Conservation (phyloP, 495 filamentous ascomycete genomes). For the Penicillium turbatum region DNA sequence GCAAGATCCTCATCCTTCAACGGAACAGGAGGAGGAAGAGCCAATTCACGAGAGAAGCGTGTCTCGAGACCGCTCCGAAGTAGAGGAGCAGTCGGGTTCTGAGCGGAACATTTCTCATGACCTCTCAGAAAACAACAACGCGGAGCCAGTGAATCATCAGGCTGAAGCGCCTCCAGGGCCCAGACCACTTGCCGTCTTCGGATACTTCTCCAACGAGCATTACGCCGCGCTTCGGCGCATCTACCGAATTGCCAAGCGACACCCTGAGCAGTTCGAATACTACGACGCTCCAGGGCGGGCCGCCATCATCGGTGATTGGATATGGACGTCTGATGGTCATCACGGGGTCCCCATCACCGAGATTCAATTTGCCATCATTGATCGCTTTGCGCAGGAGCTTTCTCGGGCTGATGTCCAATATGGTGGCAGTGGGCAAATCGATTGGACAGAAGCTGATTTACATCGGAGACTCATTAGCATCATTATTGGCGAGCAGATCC, state of each 20-base stretch:
- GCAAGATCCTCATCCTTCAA: neutral
- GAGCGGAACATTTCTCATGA: constrained; percentile 9
- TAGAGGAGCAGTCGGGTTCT: neutral
- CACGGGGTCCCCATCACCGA: constrained; percentile 45
- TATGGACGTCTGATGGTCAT: constrained; percentile 43
- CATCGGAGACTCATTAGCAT: constrained; percentile 45
- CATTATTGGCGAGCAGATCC: constrained; percentile 46
- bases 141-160: constrained; percentile 7
- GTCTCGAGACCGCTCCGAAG: neutral
- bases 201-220: constrained; percentile 46
- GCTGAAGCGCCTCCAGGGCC: constrained; percentile 14
- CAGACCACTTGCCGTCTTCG: constrained; percentile 32
- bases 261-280: constrained; percentile 39
- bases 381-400: constrained; percentile 43
- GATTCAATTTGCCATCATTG: constrained; percentile 44
- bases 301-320: constrained; percentile 44
- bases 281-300: constrained; percentile 33
- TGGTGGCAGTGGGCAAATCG: constrained; percentile 39
- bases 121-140: constrained; percentile 8
- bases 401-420: constrained; percentile 34
- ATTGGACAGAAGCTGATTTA: constrained; percentile 46
- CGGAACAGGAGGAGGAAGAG: constrained; percentile 6
- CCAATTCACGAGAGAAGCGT: neutral
- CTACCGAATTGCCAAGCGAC: constrained; percentile 38
- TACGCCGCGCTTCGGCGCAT: constrained; percentile 40